Evolutionary conservation across 2,329 filamentous ascomycete genomes (phyloP).

Genomic region (Elsinoe arachidis): DNA sequence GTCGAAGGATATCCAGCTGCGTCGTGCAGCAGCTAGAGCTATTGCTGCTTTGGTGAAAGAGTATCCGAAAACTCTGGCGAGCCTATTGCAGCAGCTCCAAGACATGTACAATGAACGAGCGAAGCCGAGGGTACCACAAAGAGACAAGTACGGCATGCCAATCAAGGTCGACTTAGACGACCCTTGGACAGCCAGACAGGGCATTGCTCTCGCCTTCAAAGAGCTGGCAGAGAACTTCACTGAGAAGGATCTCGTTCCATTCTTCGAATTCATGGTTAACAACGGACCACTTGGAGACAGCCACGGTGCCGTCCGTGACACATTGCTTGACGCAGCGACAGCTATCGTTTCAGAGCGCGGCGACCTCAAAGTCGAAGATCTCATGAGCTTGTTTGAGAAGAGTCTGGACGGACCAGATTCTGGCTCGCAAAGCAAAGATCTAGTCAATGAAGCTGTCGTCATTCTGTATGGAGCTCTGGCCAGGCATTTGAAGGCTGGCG

Average conservation of each 20-base stretch:
- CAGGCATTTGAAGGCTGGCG: constrained; percentile 75
- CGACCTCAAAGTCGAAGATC: constrained; percentile 69
- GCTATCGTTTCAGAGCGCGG: constrained; percentile 73
- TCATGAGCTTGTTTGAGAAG: constrained; percentile 87
- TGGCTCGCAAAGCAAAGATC: constrained; percentile 70
- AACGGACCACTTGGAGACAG: constrained; percentile 79
- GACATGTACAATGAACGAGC: constrained; percentile 67
- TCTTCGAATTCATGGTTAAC: constrained; percentile 79
- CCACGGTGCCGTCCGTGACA: constrained; percentile 65
- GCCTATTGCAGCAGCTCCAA: constrained; percentile 58
- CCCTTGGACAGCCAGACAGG: constrained; percentile 84
- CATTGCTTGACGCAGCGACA: constrained; percentile 88
- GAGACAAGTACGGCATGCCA: constrained; percentile 91
- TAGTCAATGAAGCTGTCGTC: constrained; percentile 93
- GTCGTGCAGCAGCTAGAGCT: constrained; percentile 72
- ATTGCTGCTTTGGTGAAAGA: constrained; percentile 63
- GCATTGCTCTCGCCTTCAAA: constrained; percentile 78
- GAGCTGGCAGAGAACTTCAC: constrained; percentile 66
- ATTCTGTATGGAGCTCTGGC: constrained; percentile 94
- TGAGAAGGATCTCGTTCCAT: constrained; percentile 60
- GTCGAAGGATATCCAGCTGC: constrained; percentile 69
- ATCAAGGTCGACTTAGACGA: constrained; percentile 80
- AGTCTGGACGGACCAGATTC: constrained; percentile 81
- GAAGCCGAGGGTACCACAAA: constrained; percentile 71
- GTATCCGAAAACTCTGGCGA: constrained; percentile 51